Base-by-base conservation (phyloP, 345 rosid genomes). In the Streptanthus diversifolius region DNA sequence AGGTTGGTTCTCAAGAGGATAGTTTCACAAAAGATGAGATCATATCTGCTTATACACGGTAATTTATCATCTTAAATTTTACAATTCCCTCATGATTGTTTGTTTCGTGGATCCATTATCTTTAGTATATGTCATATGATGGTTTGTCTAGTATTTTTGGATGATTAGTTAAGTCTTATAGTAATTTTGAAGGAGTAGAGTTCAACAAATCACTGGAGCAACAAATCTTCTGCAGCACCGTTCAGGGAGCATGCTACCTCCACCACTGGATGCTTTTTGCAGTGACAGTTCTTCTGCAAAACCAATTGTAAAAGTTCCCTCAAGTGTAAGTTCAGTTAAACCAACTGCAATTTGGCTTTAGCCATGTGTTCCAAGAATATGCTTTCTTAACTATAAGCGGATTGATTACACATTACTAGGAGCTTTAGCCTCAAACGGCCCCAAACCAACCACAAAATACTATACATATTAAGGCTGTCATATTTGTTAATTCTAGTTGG, bases 21-120 rank as follows among this genome's bases (percentile, higher is more conserved):
- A 89, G 95, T 81, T 89, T 85, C 65, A 82, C 84, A 19, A 89
- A 85, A 78, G 92, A 89, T 83, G 92, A 89, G 66, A 72, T 78
- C 39, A 77, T 89, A 70, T 89, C 95, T 52, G 87, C 88, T 4
- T 77, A 72, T 71, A 80, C 92, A 78, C 83, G 95, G 86, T 83
- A 67, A 12, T 32, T 27, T 61, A 11, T 45, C 57, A 25, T 54
- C 47, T 12, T 35, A 60, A 15, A 1, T 40, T 49, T 66, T 58
- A 55, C 5, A 30, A 54, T 55, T 3, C 13, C 53, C 22, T 49
- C 58, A 53, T 25, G 27, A 35, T 44, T 49, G 55, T 51, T 30
- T 33, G 37, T 68, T 59, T 53, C 5, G 15, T 47, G 43, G 60
- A 40, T 58, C 71, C 9, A 21, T 76, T 25, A 21, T 21, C 35